Evolutionary conservation across 495 filamentous ascomycete species (phyloP).

Genomic region (Bombardia bombarda): DNA sequence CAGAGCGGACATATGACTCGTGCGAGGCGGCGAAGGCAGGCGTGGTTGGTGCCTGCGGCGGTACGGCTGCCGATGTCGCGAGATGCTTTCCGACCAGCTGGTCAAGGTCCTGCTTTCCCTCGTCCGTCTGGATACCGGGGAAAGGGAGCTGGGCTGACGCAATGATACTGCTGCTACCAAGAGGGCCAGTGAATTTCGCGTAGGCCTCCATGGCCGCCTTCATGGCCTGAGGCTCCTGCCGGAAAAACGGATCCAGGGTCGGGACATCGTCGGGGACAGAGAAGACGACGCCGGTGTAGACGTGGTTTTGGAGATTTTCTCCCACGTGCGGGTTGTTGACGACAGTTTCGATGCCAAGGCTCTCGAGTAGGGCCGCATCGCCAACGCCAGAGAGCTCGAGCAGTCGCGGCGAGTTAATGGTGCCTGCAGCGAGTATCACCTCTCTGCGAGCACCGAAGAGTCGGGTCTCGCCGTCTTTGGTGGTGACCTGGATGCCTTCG

Average conservation of each 20-base stretch:
- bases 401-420: slow-evolving; percentile 44
- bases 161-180: background rate
- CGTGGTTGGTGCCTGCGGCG: background rate
- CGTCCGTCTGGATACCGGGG: background rate
- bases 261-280: too few species aligned
- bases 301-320: slow-evolving; percentile 22
- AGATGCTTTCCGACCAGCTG: background rate
- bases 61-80: background rate
- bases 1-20: background rate
- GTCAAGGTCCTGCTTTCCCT: background rate
- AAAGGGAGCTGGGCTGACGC: background rate
- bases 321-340: slow-evolving; percentile 46
- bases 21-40: background rate
- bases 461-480: slow-evolving; percentile 32
- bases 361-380: slow-evolving; percentile 21
- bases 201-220: too few species aligned
- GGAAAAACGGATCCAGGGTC: too few species aligned
- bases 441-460: slow-evolving; percentile 38
- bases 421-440: slow-evolving; percentile 46
- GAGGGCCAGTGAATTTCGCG: too few species aligned
- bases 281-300: slow-evolving; percentile 3
- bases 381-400: slow-evolving; percentile 39
- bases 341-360: slow-evolving; percentile 33
- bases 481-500: slow-evolving; percentile 34
- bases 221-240: too few species aligned